phyloP scores from a whole-genome alignment of 2,329 filamentous ascomycete genomes.

The Aspergillus brasiliensis region DNA sequence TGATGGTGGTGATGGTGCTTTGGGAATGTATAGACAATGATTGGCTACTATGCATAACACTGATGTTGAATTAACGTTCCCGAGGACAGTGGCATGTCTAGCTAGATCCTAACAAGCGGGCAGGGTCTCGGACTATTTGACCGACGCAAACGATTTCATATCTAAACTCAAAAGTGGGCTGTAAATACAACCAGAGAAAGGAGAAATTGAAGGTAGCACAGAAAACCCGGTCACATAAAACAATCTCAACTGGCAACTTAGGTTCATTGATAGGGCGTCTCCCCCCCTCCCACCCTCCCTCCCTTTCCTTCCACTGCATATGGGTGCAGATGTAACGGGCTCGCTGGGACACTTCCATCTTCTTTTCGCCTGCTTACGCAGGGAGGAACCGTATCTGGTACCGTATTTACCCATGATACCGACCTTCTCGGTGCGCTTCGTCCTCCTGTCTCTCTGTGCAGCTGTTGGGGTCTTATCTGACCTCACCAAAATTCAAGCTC shows the following conservation, averaged over 20 bases:
- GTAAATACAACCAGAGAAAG: not conserved
- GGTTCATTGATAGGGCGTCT: too few relatives aligned
- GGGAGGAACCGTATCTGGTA: conserved; percentile 97
- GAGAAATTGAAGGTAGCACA: not conserved
- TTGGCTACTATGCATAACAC: not conserved
- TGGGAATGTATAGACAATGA: not conserved
- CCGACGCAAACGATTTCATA: not conserved
- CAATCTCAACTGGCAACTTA: not conserved
- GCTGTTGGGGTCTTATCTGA: too few relatives aligned
- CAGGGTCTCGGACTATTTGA: not conserved
- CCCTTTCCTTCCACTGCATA: too few relatives aligned
- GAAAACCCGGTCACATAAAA: not conserved
- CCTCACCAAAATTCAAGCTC: conserved; percentile 15
- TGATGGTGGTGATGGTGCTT: not conserved
- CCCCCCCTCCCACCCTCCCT: too few relatives aligned
- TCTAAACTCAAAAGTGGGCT: not conserved
- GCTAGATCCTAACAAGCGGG: too few relatives aligned
- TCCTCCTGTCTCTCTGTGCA: too few relatives aligned
- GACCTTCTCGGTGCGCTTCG: too few relatives aligned
- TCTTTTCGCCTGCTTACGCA: conserved; percentile 99
- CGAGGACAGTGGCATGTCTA: not conserved
- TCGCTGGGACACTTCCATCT: conserved; percentile 99
- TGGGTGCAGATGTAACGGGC: conserved; percentile 94
- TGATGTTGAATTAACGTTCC: not conserved
- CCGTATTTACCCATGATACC: conserved; percentile 99